Conservation (phyloP, 306 rosid species). For the Benincasa hispida region DNA sequence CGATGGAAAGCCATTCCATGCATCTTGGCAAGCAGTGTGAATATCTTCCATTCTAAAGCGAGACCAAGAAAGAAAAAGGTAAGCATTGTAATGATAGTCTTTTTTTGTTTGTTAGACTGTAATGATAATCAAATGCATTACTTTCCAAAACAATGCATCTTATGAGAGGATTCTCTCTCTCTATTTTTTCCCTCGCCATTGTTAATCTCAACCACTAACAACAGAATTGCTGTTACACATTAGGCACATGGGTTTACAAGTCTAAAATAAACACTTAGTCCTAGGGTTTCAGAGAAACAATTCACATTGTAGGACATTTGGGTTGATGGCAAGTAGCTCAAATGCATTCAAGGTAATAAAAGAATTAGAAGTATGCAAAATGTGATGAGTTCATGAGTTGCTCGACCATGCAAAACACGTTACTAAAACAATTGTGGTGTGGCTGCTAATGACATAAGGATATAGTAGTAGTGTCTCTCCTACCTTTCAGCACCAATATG, state of each 20-base stretch:
- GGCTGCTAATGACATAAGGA: neutral
- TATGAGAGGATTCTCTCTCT: neutral
- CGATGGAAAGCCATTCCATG: conserved; percentile 72
- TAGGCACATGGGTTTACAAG: neutral
- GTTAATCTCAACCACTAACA: neutral
- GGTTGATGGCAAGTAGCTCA: neutral
- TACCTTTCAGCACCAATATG: conserved; percentile 66
- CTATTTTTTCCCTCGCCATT: neutral
- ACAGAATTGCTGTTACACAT: neutral
- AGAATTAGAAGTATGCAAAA: neutral
- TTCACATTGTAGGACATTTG: neutral
- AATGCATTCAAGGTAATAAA: neutral
- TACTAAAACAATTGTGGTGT: neutral
- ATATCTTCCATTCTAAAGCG: conserved; percentile 68
- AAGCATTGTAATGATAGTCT: neutral
- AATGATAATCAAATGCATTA: neutral
- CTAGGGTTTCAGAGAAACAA: neutral
- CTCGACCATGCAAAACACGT: neutral
- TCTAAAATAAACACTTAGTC: neutral
- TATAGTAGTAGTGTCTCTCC: neutral
- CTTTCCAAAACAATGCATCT: neutral
- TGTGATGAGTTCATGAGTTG: neutral
- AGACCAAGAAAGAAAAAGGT: neutral
- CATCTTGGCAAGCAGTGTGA: conserved; percentile 68
- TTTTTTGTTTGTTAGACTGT: neutral